Evolutionary conservation across 1,284 basidiomycete species (phyloP).

Genomic region (Microbotryum silenes-acaulis): DNA sequence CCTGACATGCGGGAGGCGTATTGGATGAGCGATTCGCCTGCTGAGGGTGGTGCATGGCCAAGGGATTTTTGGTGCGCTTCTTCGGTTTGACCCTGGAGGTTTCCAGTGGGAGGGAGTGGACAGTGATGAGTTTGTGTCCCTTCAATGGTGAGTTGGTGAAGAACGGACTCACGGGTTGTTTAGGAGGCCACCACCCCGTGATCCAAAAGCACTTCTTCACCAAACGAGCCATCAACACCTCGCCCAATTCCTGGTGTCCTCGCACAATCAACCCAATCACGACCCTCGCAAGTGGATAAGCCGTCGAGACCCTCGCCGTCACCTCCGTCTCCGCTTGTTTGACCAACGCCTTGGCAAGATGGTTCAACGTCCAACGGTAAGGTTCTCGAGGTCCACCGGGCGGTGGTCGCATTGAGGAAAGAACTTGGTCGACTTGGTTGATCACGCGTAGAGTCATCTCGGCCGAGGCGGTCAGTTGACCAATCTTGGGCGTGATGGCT

Average conservation of each 20-base stretch:
- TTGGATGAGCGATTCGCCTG: constrained; percentile 53
- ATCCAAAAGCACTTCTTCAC: constrained; percentile 65
- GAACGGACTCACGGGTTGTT: constrained; percentile 36
- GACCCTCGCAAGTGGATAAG: constrained; percentile 72
- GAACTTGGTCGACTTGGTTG: constrained; percentile 54
- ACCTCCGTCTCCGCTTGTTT: constrained; percentile 93
- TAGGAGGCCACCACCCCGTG: constrained; percentile 43
- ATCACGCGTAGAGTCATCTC: constrained; percentile 62
- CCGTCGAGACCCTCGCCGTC: constrained; percentile 75
- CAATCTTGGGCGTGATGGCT: constrained; percentile 80
- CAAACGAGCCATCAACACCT: constrained; percentile 75
- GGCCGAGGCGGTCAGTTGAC: constrained; percentile 78
- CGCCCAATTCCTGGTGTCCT: constrained; percentile 54
- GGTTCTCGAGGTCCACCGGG: constrained; percentile 44
- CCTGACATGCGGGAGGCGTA: constrained; percentile 71
- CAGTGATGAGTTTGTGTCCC: constrained; percentile 1
- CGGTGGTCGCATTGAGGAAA: constrained; percentile 40
- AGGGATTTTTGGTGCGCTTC: constrained; percentile 57
- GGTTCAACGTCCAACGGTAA: constrained; percentile 73
- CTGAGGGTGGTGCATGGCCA: constrained; percentile 50
- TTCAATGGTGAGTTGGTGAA: constrained; percentile 1
- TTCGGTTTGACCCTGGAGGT: constrained; percentile 45
- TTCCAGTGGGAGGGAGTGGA: constrained; percentile 38
- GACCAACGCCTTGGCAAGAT: constrained; percentile 78
- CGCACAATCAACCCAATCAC: constrained; percentile 54